Percentiles rank a stretch among this genome's conserved stretches.
Evolutionary conservation across 2,329 filamentous ascomycete species (phyloP).

Genomic region (Stagonosporopsis rhizophila): DNA sequence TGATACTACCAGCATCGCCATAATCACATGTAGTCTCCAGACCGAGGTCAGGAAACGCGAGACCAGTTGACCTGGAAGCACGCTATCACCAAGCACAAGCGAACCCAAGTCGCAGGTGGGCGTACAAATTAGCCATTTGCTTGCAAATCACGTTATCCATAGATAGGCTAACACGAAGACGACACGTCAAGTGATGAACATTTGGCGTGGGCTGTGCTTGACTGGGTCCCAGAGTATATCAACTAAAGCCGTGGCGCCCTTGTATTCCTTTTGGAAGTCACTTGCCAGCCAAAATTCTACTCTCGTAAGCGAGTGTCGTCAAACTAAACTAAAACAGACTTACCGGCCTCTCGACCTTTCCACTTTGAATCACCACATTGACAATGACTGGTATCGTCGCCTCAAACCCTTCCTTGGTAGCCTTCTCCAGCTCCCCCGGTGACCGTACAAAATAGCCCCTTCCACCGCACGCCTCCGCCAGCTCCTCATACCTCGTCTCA

Average conservation of each 20-base stretch:
- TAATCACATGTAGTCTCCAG: not conserved
- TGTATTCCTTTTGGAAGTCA: not conserved
- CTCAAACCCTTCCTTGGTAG: conserved; percentile 60
- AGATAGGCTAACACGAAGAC: not conserved
- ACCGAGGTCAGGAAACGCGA: not conserved
- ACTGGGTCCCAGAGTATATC: not conserved
- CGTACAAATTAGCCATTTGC: too few species aligned
- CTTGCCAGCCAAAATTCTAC: conserved; percentile 6
- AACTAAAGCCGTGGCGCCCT: not conserved
- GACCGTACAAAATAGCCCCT: conserved; percentile 60
- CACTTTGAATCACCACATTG: conserved; percentile 62
- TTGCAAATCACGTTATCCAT: not conserved
- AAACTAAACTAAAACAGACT: not conserved
- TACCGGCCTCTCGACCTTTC: conserved; percentile 40
- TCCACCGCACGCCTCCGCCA: conserved; percentile 63
- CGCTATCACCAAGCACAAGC: not conserved
- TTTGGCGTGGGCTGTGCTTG: not conserved
- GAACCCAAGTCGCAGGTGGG: too few species aligned
- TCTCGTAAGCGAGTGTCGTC: not conserved
- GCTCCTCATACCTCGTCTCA: conserved; percentile 62
- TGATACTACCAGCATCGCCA: not conserved
- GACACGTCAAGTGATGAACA: not conserved
- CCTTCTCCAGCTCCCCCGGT: conserved; percentile 59
- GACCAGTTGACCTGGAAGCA: not conserved
- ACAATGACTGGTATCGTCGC: conserved; percentile 59